These are phyloP conservation scores for Lachancea quebecensis DNA, from an alignment of 805 yeast species.

Conservation along the genomic window DNA sequence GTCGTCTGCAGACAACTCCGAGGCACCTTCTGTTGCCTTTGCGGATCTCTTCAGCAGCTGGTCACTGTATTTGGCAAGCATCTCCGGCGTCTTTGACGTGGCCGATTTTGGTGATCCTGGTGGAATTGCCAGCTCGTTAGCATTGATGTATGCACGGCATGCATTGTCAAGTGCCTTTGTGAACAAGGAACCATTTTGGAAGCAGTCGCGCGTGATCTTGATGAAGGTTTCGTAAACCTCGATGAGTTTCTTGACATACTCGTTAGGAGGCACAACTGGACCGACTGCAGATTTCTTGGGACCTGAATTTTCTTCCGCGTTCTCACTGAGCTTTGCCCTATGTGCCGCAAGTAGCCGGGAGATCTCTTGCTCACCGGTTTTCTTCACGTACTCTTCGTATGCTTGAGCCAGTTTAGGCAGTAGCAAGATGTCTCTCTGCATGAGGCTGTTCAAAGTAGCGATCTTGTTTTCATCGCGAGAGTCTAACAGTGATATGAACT, in stretches of 20 bases:
- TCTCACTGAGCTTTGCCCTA: conserved; percentile 9
- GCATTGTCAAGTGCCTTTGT: conserved; percentile 86
- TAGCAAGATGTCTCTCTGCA: conserved; percentile 73
- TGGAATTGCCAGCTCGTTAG: conserved; percentile 71
- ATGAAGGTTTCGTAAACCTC: conserved; percentile 58
- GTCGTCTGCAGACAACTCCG: conserved; percentile 74
- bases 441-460: conserved; percentile 65
- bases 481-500: conserved; percentile 68
- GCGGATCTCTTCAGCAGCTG: conserved; percentile 69
- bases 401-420: conserved; percentile 68
- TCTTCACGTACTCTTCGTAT: conserved; percentile 66
- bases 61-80: conserved; percentile 85
- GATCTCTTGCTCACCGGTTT: conserved; percentile 42
- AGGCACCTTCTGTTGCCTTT: conserved; percentile 56
- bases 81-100: conserved; percentile 81
- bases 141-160: conserved; percentile 76
- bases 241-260: conserved; percentile 71
- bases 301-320: conserved; percentile 13
- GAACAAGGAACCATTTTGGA: conserved; percentile 68
- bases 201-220: conserved; percentile 27
- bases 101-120: conserved; percentile 41
- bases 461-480: conserved; percentile 56
- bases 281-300: conserved; percentile 39
- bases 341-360: conserved; percentile 18
- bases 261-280: conserved; percentile 45